Evolutionary conservation across 345 rosid species (phyloP).

Genomic region (Hypericum androsaemum): DNA sequence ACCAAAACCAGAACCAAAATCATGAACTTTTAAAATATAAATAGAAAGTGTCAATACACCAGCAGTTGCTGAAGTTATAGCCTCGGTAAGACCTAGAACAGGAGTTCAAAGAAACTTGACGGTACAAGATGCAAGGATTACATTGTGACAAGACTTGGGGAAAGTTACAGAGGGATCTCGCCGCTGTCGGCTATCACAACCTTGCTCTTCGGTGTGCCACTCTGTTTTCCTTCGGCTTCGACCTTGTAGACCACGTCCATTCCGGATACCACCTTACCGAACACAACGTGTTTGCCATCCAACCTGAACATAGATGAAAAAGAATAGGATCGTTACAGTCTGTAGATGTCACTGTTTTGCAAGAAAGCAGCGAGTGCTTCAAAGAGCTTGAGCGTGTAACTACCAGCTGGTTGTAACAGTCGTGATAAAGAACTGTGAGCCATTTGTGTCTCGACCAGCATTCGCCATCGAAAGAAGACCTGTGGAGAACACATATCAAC

Average conservation of each 20-base stretch:
- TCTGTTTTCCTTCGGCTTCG: conserved; percentile 87
- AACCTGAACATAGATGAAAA: conserved; percentile 42
- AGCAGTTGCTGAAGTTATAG: no score
- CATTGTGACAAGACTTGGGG: not conserved
- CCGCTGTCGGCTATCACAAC: conserved; percentile 87
- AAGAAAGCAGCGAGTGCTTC: not conserved
- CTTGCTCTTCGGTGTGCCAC: conserved; percentile 76
- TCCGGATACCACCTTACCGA: conserved; percentile 92
- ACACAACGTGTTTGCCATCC: conserved; percentile 92
- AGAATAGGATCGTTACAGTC: not conserved
- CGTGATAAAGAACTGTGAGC: conserved; percentile 92
- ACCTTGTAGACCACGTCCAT: conserved; percentile 92
- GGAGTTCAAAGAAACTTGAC: no score
- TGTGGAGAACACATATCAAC: conserved; percentile 11
- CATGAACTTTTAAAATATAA: no score
- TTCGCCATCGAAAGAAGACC: conserved; percentile 91
- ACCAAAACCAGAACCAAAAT: no score
- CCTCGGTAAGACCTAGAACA: no score
- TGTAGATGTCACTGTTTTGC: no score
- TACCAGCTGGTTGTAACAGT: conserved; percentile 94
- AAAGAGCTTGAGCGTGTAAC: not conserved
- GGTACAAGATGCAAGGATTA: no score
- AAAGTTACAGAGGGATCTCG: conserved; percentile 57
- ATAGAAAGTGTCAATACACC: no score
- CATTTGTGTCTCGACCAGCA: conserved; percentile 85